A percentile compares a stretch with the other conserved stretches of the same genome.
phyloP scores from a whole-genome alignment of 2,329 filamentous ascomycete genomes.

The Talaromyces sp. region DNA sequence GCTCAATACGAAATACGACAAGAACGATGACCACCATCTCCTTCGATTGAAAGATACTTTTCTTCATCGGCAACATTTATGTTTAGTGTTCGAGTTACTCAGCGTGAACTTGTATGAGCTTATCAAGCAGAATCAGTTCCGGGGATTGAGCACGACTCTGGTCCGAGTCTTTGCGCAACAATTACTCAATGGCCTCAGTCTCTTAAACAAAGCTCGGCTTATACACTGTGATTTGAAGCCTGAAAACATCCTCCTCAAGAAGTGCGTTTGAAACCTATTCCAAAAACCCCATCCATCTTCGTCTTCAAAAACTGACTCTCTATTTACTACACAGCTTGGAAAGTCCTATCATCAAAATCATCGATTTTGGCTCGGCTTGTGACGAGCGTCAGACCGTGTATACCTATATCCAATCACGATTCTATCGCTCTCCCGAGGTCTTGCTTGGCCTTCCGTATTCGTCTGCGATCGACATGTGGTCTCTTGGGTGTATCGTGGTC shows the following conservation, averaged over 20 bases:
- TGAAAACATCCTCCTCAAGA: constrained; percentile 96
- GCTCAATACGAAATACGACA: constrained; percentile 98
- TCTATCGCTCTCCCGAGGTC: constrained; percentile 96
- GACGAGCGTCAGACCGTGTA: constrained; percentile 98
- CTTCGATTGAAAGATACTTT: constrained; percentile 95
- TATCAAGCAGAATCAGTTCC: constrained; percentile 99
- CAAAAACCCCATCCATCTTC: not conserved
- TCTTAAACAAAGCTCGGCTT: constrained; percentile 91
- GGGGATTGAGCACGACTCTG: constrained; percentile 90
- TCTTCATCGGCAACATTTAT: constrained; percentile 94
- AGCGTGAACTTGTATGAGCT: constrained; percentile 98
- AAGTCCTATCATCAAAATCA: constrained; percentile 99
- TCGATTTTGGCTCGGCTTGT: constrained; percentile 97
- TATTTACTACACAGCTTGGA: constrained; percentile 57
- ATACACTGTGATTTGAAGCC: constrained; percentile 99
- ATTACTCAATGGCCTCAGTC: constrained; percentile 81
- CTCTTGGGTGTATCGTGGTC: constrained; percentile 93
- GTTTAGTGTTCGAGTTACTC: constrained; percentile 89
- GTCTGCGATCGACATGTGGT: constrained; percentile 99
- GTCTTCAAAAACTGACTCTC: constrained; percentile 3
- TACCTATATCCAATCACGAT: constrained; percentile 97
- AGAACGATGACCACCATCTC: constrained; percentile 97
- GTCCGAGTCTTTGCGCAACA: constrained; percentile 98
- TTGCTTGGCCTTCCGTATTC: constrained; percentile 94
- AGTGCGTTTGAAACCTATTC: constrained; percentile 46